These are phyloP conservation scores for Leccinum angustisporum DNA, from an alignment of 1,284 basidiomycete species.

Conservation along the genomic window DNA sequence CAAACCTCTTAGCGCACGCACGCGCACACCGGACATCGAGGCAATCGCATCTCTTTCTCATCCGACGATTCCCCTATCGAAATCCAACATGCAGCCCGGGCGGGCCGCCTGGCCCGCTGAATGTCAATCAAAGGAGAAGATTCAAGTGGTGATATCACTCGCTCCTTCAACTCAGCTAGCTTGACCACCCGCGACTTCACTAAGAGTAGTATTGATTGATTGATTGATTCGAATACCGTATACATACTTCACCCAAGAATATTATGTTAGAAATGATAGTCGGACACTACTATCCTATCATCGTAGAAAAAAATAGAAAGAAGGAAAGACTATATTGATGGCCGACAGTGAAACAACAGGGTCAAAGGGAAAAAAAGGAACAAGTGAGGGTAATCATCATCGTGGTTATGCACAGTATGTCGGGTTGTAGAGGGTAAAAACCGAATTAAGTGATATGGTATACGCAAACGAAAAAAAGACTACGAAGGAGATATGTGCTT, in stretches of 20 bases:
- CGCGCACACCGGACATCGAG: not conserved
- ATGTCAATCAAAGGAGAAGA: not conserved
- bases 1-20: not conserved
- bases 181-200: not conserved
- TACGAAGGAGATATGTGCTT: constrained; percentile 15
- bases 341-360: not conserved
- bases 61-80: not conserved
- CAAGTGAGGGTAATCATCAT: not conserved
- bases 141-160: not conserved
- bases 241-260: constrained; percentile 16
- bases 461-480: constrained; percentile 12
- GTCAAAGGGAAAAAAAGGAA: not conserved
- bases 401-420: constrained; percentile 26
- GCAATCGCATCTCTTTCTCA: not conserved
- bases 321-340: constrained; percentile 12
- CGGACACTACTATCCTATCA: constrained; percentile 15
- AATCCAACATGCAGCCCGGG: not conserved
- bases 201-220: not conserved
- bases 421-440: constrained; percentile 5
- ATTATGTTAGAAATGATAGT: constrained; percentile 19
- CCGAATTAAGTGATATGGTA: constrained; percentile 28
- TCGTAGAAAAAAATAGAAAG: constrained; percentile 1
- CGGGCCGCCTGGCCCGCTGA: not conserved
- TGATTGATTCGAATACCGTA: not conserved
- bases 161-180: not conserved